Base-by-base conservation (phyloP, 768 basidiomycete species). In the Tephrocybe sp. region DNA sequence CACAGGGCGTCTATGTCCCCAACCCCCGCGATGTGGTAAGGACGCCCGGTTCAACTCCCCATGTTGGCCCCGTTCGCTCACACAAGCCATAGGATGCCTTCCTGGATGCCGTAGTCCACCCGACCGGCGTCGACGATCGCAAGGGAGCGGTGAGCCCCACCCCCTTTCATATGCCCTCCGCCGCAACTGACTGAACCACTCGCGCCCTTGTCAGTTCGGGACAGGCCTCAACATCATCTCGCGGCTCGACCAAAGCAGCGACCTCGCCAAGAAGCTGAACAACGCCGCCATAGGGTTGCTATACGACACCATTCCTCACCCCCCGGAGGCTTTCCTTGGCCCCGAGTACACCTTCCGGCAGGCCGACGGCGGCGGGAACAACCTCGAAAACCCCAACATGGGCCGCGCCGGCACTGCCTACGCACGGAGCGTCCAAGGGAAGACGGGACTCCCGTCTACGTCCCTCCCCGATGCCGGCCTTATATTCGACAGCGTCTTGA, bases 251-350 rank as follows among this genome's bases (percentile, higher is more conserved):
- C 58, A 65, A n/a, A 45, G 48, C 32, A 51, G 14, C 41, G 51
- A 51, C 37, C 32, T 62, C 8, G 50, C 58, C 10, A 61, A 59
- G 55, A 51, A 59, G 25, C 38, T 65, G 30, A 59, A 59, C 25
- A 60, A 64, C 42, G 58, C 58, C 3, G 62, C 56, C 4, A 58
- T 76, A 52, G 74, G 70, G 68, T 50, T 76, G 57, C 67, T 74
- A 8, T 80, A 82, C 61, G 81, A 84, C 62, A 76, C 86, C 15
- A 73, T 83, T 17, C 84, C 84, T 26, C 84, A 85, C 17, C 66
- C 69, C 28, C 69, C 68, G 2, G 68, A 64, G 18, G 61, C 72
- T 0, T 67, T 61, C 45, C 56, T 72, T 39, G 75, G 76, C 2
- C 65, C 65, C 26, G 51, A 56, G 1, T 55, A 65, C 48, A 56